Percentiles rank a stretch among this genome's conserved stretches.
Conservation (phyloP, 176 grass and related monocot species). For the Oryza australiensis region DNA sequence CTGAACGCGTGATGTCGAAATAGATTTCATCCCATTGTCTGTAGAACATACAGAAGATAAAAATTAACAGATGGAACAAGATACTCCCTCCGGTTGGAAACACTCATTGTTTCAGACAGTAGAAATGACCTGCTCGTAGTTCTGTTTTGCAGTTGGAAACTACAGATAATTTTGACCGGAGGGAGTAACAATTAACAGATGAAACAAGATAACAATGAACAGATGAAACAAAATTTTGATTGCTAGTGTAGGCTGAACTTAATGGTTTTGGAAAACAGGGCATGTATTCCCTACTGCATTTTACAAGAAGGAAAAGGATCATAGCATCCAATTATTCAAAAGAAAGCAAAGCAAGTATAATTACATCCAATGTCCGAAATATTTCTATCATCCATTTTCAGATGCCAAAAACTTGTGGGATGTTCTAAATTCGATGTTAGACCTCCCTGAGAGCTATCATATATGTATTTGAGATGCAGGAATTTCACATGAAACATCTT, state of each 20-base stretch:
- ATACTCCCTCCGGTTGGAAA: too few species aligned
- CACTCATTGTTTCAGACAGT: too few species aligned
- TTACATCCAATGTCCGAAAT: background rate
- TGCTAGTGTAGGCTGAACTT: background rate
- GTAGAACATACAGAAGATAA: background rate
- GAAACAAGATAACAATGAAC: background rate
- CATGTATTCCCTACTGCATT: background rate
- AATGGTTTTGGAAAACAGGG: background rate
- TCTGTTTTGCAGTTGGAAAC: too few species aligned
- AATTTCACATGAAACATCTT: background rate
- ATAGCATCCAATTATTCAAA: background rate
- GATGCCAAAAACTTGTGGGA: background rate
- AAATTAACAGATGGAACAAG: background rate
- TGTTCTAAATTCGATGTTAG: background rate
- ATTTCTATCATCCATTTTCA: conserved; percentile 3
- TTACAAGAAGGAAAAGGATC: background rate
- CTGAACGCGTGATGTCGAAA: background rate
- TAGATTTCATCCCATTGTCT: background rate
- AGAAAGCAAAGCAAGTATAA: background rate
- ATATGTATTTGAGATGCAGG: background rate
- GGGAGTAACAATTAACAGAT: background rate
- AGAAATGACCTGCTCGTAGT: too few species aligned
- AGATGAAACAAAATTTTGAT: background rate
- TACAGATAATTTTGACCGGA: too few species aligned
- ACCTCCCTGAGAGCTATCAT: background rate